Evolutionary conservation across 2,329 filamentous ascomycete species (phyloP), one percentile per base, ranked within the genome.

Genomic region (Thyridium curvatum): DNA sequence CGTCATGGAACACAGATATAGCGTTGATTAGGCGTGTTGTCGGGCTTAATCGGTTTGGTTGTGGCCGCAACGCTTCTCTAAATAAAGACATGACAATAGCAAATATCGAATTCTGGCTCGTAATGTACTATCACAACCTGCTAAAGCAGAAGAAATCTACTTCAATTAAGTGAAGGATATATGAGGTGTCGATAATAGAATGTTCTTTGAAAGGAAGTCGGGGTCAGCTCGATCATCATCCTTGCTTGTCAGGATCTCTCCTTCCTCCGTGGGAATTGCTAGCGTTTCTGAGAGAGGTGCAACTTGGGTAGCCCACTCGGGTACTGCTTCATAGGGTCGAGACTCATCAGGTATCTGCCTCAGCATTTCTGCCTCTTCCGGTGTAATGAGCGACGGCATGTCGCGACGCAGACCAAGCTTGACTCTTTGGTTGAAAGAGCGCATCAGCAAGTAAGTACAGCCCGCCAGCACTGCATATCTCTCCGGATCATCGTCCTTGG

Each of bases 101-200:
- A n/a, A n/a, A n/a, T n/a, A n/a, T n/a, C n/a, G n/a, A n/a, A n/a
- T n/a, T n/a, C n/a, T n/a, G n/a, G n/a, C n/a, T n/a, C n/a, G n/a
- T n/a, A n/a, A n/a, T n/a, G n/a, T n/a, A n/a, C n/a, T n/a, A n/a
- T n/a, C n/a, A n/a, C n/a, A n/a, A n/a, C n/a, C n/a, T n/a, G n/a
- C n/a, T n/a, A n/a, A n/a, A n/a, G n/a, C n/a, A n/a, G n/a, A n/a
- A n/a, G n/a, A n/a, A n/a, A n/a, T n/a, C n/a, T n/a, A n/a, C n/a
- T n/a, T n/a, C n/a, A n/a, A n/a, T 39, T 30, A 41, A 4, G 40
- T 41, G 16, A 41, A 41, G 18, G n/a, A 35, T 6, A 41, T 38
- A 21, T 41, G 40, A 18, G 40, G 40, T 12, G 35, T 41, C 35
- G 32, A 41, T 3, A 41, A 12, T 12, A 38, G 12, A 10, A 41